Base-by-base conservation (phyloP, 2,329 filamentous ascomycete genomes). In the Fusarium metavorans region DNA sequence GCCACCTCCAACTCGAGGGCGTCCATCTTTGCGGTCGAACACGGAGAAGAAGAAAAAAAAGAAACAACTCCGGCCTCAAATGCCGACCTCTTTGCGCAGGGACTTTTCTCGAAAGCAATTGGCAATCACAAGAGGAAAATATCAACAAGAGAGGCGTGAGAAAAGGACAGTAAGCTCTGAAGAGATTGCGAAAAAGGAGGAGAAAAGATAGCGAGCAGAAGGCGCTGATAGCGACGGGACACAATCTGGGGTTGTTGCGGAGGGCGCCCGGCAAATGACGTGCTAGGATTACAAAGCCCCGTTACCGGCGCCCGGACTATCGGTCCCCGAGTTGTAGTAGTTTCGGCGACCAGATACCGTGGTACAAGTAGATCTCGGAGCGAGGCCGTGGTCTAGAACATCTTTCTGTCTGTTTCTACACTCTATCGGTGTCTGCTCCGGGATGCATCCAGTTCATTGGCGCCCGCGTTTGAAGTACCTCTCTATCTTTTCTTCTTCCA, bases 1-100 rank as follows among this genome's bases (percentile, higher is more conserved):
- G 75, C 56, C 59, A 67, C 74, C 65, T 85, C 82, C 50, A 83
- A 60, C 66, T 85, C 84, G 66, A 81, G 62, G 80, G 78, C 73
- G 83, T 82, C 69, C 81, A 78, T 78, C 62, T 75, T 48, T 56
- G 61, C 60, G 54, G 18, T 54, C 43, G 27, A 37, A 57, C 58
- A 35, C 50, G 23, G 52, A 43, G 59, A n/a, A 30, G 30, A 32
- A 32, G n/a, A 20, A 20, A 41, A 34, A 48, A 30, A 60, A 58
- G 39, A 10, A 50, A 58, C 45, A 52, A n/a, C 37, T 64, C 25
- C 27, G 35, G 37, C 11, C 10, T 34, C 8, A 30, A 25, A 35
- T 25, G 34, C 25, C 25, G 20, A 41, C 14, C 32, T 43, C 7
- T 20, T 13, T 50, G 14, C 56, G 27, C 45, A 45, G 20, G 20